phyloP scores from a whole-genome alignment of 257 asterid species.

The Nicotiana attenuata region DNA sequence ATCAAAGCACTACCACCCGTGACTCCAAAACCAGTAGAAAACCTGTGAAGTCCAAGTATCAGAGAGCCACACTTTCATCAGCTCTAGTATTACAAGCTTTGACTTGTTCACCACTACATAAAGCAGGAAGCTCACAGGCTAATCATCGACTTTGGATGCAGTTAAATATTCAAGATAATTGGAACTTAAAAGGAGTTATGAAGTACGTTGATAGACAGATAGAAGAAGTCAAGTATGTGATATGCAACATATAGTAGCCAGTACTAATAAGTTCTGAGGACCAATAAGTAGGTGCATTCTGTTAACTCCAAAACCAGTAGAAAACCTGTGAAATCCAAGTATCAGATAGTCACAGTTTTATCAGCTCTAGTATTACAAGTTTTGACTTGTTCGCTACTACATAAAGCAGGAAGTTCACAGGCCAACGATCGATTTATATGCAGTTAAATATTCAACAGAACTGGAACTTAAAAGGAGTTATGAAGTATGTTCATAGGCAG shows the following conservation, averaged over 20 bases:
- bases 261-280: neutral
- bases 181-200: neutral
- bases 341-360: neutral
- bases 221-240: neutral
- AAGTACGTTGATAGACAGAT: neutral
- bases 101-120: neutral
- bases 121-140: neutral
- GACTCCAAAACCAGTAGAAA: constrained; percentile 60
- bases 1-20: constrained; percentile 58
- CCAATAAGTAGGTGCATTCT: neutral
- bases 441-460: neutral
- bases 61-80: neutral
- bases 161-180: neutral
- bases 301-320: constrained; percentile 26
- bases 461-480: neutral
- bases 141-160: neutral
- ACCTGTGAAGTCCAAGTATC: constrained; percentile 35
- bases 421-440: neutral
- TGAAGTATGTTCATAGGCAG: neutral
- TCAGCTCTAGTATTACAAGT: neutral
- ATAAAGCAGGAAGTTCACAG: neutral
- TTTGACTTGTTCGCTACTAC: neutral
- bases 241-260: neutral
- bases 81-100: neutral
- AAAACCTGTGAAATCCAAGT: constrained; percentile 42